phyloP scores from a whole-genome alignment of 306 rosid genomes.

The Begonia masoniana region DNA sequence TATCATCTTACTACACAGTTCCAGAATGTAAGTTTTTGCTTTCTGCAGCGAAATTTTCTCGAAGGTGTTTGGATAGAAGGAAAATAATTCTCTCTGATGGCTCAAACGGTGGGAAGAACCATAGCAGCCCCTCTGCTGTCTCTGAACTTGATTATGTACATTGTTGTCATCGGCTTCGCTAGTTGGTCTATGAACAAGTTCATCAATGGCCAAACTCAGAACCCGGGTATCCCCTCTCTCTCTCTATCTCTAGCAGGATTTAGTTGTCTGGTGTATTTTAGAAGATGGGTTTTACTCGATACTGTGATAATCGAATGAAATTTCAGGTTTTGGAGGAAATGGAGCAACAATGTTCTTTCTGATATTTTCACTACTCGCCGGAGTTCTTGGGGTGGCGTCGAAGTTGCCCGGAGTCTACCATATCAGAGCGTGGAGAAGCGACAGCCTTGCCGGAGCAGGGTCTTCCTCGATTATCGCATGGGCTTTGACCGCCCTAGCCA shows the following conservation, averaged over 20 bases:
- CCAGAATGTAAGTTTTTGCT: background rate
- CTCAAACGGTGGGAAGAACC: conserved; percentile 61
- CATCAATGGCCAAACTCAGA: conserved; percentile 87
- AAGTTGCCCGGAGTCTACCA: conserved; percentile 67
- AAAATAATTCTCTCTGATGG: conserved; percentile 27
- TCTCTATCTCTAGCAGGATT: too few relatives aligned
- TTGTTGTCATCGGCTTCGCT: conserved; percentile 71
- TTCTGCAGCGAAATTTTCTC: too few relatives aligned
- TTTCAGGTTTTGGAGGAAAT: conserved; percentile 80
- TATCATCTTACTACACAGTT: conserved; percentile 1
- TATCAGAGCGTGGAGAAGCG: conserved; percentile 73
- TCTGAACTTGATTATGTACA: conserved; percentile 71
- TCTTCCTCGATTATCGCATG: conserved; percentile 51
- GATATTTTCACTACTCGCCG: conserved; percentile 39
- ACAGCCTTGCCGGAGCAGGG: conserved; percentile 74
- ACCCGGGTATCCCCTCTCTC: conserved; percentile 40
- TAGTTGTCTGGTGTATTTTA: background rate
- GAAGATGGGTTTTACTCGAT: too few relatives aligned
- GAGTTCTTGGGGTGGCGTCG: conserved; percentile 58
- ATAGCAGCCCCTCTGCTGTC: conserved; percentile 80
- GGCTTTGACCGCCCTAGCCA: conserved; percentile 70
- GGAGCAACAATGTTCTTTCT: conserved; percentile 79
- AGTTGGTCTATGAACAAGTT: conserved; percentile 72
- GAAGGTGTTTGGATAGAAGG: too few relatives aligned
- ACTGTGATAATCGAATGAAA: background rate